Evolutionary conservation across 306 rosid species (phyloP).

Genomic region (Lathyrus aphaca): DNA sequence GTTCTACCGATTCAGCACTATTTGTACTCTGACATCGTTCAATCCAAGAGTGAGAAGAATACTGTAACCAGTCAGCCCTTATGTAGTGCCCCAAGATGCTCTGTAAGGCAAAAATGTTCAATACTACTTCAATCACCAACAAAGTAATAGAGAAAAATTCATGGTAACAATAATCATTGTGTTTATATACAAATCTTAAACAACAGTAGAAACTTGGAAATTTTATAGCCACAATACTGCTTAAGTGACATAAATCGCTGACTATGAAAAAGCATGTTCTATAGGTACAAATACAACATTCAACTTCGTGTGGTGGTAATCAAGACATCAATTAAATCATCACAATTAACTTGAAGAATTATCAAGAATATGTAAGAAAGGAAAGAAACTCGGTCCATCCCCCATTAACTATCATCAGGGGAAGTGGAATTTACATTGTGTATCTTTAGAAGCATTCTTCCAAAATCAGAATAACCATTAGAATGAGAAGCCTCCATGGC

Average conservation of each 20-base stretch:
- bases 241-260: neutral
- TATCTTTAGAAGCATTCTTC: constrained; percentile 90
- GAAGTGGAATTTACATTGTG: constrained; percentile 72
- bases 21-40: constrained; percentile 73
- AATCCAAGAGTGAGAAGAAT: constrained; percentile 72
- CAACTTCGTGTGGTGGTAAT: constrained; percentile 22
- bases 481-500: constrained; percentile 93
- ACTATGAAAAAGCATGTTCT: too few species aligned
- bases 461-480: constrained; percentile 79
- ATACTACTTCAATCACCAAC: constrained; percentile 34
- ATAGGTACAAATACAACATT: too few species aligned
- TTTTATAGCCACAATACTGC: neutral
- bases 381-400: constrained; percentile 25
- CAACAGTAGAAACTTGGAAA: neutral
- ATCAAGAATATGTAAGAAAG: constrained; percentile 9
- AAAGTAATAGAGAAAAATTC: neutral
- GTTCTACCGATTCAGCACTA: constrained; percentile 79
- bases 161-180: constrained; percentile 2
- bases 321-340: constrained; percentile 32
- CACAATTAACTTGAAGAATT: constrained; percentile 21
- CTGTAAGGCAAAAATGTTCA: constrained; percentile 50
- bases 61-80: constrained; percentile 70
- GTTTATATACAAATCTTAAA: constrained; percentile 4
- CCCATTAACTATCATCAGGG: constrained; percentile 44
- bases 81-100: constrained; percentile 68